Conservation (phyloP, 2,329 filamentous ascomycete species). For the Didymella segeticola region DNA sequence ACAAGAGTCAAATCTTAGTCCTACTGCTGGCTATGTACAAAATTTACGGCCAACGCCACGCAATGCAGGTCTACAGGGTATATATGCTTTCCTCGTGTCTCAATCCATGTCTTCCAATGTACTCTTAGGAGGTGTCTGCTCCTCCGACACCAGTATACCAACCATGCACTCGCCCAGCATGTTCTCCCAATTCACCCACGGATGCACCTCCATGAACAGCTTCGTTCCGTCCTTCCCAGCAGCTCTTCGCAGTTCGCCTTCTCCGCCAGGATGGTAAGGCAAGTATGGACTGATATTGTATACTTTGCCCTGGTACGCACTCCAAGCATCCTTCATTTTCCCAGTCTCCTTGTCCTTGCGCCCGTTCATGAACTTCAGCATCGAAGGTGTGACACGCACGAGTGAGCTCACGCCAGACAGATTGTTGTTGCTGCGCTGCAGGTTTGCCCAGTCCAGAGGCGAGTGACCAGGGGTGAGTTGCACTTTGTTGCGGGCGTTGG, state of each 20-base stretch:
- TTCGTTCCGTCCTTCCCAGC: conserved; percentile 72
- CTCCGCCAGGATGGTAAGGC: conserved; percentile 88
- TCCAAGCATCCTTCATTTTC: conserved; percentile 78
- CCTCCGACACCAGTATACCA: conserved; percentile 66
- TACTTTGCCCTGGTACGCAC: conserved; percentile 83
- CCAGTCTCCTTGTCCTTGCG: conserved; percentile 65
- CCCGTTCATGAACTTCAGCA: conserved; percentile 80
- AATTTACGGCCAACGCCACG: too few species aligned
- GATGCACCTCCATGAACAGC: conserved; percentile 69
- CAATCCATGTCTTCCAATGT: conserved; percentile 67
- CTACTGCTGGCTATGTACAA: too few species aligned
- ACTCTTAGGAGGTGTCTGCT: conserved; percentile 45
- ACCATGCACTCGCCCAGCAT: conserved; percentile 68
- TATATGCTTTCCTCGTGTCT: neutral
- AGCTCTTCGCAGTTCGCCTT: conserved; percentile 79
- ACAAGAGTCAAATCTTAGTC: too few species aligned
- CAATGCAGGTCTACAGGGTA: neutral
- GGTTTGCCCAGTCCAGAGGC: conserved; percentile 92
- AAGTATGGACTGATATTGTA: conserved; percentile 94
- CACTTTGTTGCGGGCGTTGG: conserved; percentile 67
- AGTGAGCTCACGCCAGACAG: conserved; percentile 59
- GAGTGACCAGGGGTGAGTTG: conserved; percentile 88
- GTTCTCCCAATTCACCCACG: conserved; percentile 74
- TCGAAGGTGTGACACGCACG: conserved; percentile 79
- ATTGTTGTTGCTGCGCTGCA: conserved; percentile 72